Evolutionary conservation across 2,329 filamentous ascomycete species (phyloP).

Genomic region (Neofusicoccum ribis): DNA sequence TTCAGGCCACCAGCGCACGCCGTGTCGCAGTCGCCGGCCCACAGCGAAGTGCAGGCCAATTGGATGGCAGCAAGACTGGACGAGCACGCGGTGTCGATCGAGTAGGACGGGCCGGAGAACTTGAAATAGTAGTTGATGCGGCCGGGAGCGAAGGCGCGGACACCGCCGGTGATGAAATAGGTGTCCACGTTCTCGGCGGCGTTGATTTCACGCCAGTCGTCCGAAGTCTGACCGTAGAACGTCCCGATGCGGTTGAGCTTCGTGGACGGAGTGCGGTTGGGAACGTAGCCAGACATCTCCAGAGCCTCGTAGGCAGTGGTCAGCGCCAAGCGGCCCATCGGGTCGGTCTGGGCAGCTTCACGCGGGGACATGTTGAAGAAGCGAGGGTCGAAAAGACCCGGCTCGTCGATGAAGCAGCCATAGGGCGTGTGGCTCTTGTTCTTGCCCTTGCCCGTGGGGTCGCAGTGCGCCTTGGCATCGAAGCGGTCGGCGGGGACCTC

Average conservation of each 20-base stretch:
- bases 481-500: conserved; percentile 71
- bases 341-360: conserved; percentile 26
- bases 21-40: conserved; percentile 26
- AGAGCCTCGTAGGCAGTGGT: conserved; percentile 27
- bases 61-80: conserved; percentile 28
- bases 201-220: conserved; percentile 34
- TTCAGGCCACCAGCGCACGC: conserved; percentile 30
- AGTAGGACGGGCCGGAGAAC: conserved; percentile 26
- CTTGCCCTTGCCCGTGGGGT: conserved; percentile 46
- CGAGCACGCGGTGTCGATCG: conserved; percentile 28
- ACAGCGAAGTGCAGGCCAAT: conserved; percentile 26
- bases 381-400: conserved; percentile 25
- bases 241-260: conserved; percentile 29
- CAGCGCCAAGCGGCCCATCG: conserved; percentile 23
- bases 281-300: conserved; percentile 25
- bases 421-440: conserved; percentile 25
- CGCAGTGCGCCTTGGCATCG: conserved; percentile 68
- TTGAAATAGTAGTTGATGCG: conserved; percentile 44
- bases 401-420: conserved; percentile 31
- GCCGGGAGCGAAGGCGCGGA: conserved; percentile 54
- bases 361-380: conserved; percentile 28
- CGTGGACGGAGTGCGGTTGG: conserved; percentile 29
- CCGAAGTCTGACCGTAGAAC: conserved; percentile 32
- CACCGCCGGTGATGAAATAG: conserved; percentile 55
- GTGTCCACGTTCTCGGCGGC: conserved; percentile 46